Percentiles rank a stretch among this genome's conserved stretches.
Conservation (phyloP, 495 filamentous ascomycete genomes). For the Tricharina praecox region DNA sequence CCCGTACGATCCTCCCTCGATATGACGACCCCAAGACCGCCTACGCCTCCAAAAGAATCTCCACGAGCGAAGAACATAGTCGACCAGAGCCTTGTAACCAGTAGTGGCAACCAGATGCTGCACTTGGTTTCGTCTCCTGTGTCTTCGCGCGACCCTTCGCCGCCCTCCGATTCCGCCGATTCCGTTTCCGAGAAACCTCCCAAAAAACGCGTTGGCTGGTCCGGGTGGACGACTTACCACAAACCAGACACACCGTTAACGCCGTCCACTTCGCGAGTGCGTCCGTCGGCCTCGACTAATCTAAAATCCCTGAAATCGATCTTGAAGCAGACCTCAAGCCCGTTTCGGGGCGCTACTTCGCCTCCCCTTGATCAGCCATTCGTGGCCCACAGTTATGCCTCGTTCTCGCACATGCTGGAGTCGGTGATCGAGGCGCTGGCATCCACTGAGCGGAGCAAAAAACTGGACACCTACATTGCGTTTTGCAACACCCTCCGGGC, state of each 20-base stretch:
- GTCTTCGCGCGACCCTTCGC: constrained; percentile 34
- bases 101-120: constrained; percentile 15
- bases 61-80: constrained; percentile 16
- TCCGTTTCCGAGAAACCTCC: constrained; percentile 34
- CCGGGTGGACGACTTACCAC: constrained; percentile 53
- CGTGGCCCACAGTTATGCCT: constrained; percentile 26
- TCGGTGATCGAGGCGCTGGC: constrained; percentile 65
- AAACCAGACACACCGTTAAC: constrained; percentile 36
- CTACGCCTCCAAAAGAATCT: constrained; percentile 22
- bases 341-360: neutral
- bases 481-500: constrained; percentile 57
- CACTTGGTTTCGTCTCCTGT: constrained; percentile 16
- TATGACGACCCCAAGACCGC: constrained; percentile 11
- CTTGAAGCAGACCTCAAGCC: constrained; percentile 39
- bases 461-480: constrained; percentile 72
- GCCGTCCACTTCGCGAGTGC: constrained; percentile 31
- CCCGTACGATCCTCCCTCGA: neutral
- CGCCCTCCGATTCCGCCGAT: constrained; percentile 47
- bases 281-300: constrained; percentile 37
- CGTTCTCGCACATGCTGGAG: constrained; percentile 61
- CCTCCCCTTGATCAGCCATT: constrained; percentile 9
- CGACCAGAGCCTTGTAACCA: constrained; percentile 6
- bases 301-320: constrained; percentile 68
- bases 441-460: constrained; percentile 45
- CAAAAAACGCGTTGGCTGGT: constrained; percentile 61